Conservation (phyloP, 306 rosid genomes). For the Acacia acuminata region DNA sequence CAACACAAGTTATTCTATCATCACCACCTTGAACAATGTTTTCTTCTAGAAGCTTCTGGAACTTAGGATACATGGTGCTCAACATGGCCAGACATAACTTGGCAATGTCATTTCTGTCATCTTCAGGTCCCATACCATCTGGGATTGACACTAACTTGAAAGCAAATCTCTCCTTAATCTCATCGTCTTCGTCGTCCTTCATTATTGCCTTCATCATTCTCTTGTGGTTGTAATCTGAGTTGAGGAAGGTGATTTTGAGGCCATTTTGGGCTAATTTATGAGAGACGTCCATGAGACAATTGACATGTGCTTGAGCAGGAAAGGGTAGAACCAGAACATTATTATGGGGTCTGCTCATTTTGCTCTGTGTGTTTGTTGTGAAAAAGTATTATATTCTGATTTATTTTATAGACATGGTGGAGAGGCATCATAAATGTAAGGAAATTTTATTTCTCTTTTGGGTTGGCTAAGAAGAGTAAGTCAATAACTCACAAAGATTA, state of each 20-base stretch:
- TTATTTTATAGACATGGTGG: neutral
- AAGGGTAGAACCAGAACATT: constrained; percentile 36
- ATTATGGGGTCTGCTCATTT: constrained; percentile 43
- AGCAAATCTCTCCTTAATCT: neutral
- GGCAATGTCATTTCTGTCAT: neutral
- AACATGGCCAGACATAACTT: neutral
- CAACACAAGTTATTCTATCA: neutral
- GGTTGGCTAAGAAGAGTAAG: no score
- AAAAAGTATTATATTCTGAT: neutral
- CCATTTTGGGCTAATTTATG: constrained; percentile 33
- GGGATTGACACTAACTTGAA: constrained; percentile 27
- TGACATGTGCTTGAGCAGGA: constrained; percentile 53
- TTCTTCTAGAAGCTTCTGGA: neutral
- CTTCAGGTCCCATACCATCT: neutral
- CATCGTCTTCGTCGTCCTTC: neutral
- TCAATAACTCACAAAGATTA: no score
- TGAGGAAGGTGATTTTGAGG: constrained; percentile 41
- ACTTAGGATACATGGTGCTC: neutral
- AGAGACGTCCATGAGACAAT: constrained; percentile 43
- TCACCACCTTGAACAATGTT: neutral
- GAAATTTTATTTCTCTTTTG: no score
- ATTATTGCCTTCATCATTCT: neutral
- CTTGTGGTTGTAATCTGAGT: constrained; percentile 39
- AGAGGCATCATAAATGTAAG: neutral
- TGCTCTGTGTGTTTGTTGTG: neutral